Conservation (phyloP, 495 filamentous ascomycete genomes). For the Hyaloscypha bicolor region DNA sequence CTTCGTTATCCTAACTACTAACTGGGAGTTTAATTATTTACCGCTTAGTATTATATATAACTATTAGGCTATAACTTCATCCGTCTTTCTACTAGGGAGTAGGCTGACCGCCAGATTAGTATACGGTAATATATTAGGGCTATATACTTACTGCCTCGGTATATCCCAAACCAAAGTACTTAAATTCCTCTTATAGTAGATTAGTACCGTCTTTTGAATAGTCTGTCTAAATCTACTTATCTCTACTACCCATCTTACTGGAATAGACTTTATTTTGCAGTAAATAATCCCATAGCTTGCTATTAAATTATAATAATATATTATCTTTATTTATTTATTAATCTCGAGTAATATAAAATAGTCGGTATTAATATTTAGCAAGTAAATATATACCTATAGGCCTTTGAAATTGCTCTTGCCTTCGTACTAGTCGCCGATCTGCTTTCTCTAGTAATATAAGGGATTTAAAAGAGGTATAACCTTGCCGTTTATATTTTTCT, state of each 20-base stretch:
- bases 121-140: slow-evolving; percentile 12
- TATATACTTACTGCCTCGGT: slow-evolving; percentile 26
- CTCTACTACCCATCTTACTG: too few species aligned
- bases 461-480: slow-evolving; percentile 23
- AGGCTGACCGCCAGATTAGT: too few species aligned
- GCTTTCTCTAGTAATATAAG: slow-evolving; percentile 22
- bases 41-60: too few species aligned
- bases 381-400: too few species aligned
- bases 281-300: slow-evolving; percentile 25
- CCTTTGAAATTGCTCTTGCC: slow-evolving; percentile 20
- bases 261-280: too few species aligned
- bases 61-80: too few species aligned
- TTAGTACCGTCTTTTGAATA: slow-evolving; percentile 20
- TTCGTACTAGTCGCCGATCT: slow-evolving; percentile 25
- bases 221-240: too few species aligned
- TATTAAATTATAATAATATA: slow-evolving; percentile 32
- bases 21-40: too few species aligned
- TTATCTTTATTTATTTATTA: slow-evolving; percentile 29
- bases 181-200: slow-evolving; percentile 26
- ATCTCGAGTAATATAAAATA: slow-evolving; percentile 33
- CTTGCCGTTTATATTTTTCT: slow-evolving; percentile 22
- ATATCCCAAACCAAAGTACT: slow-evolving; percentile 27
- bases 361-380: slow-evolving; percentile 25
- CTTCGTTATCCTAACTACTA: too few species aligned
- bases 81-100: too few species aligned